These are phyloP conservation scores for Fusarium brachygibbosum DNA, from an alignment of 2,329 filamentous ascomycete genomes.

Conservation along the genomic window DNA sequence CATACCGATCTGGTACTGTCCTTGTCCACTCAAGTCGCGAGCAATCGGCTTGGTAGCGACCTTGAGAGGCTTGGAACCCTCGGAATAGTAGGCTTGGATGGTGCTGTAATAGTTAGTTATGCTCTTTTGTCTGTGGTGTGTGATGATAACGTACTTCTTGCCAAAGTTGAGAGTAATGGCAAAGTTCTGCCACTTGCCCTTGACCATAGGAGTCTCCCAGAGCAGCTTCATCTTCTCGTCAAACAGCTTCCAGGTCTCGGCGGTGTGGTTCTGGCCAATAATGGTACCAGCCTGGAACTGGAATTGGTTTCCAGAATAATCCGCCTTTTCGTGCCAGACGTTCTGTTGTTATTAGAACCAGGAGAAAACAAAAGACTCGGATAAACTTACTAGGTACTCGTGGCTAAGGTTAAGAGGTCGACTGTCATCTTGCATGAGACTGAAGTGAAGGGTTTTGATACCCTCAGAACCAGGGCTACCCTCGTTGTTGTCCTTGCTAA, in stretches of 20 bases:
- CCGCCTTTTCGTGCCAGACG: conserved; percentile 62
- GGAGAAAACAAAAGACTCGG: rapidly evolving
- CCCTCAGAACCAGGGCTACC: conserved; percentile 65
- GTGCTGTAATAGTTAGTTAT: conserved; percentile 58
- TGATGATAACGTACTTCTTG: conserved; percentile 60
- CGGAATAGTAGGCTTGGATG: conserved; percentile 70
- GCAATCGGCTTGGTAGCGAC: conserved; percentile 63
- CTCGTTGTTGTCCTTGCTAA: conserved; percentile 54
- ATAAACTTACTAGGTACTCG: conserved; percentile 66
- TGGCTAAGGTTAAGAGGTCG: conserved; percentile 70
- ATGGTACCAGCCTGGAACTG: conserved; percentile 69
- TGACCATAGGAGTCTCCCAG: conserved; percentile 65
- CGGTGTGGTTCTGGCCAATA: conserved; percentile 55
- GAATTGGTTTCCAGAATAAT: conserved; percentile 65
- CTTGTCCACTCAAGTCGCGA: conserved; percentile 66
- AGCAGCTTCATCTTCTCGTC: conserved; percentile 64
- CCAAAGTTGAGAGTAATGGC: conserved; percentile 69
- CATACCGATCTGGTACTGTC: conserved; percentile 73
- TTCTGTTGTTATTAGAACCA: conserved; percentile 28
- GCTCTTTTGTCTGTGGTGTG: not conserved
- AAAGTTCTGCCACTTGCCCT: conserved; percentile 72
- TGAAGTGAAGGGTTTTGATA: conserved; percentile 73
- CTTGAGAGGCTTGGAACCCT: conserved; percentile 59
- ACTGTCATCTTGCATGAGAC: conserved; percentile 64
- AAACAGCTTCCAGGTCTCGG: conserved; percentile 61